phyloP scores from a whole-genome alignment of 768 basidiomycete genomes.

The Neoboletus brunneissimus region DNA sequence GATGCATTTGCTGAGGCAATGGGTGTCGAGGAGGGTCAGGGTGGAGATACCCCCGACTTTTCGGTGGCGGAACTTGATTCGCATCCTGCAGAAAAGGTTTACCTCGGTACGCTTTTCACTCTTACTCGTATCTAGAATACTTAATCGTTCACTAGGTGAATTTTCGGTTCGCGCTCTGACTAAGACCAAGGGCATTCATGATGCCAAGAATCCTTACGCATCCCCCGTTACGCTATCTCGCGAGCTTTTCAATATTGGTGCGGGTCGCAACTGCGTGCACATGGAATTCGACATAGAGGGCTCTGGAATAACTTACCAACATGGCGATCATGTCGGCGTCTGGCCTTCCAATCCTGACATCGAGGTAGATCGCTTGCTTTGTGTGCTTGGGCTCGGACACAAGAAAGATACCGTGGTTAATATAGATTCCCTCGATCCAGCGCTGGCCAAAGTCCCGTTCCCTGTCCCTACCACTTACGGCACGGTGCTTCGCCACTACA shows the following conservation, averaged over 20 bases:
- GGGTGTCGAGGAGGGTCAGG: conserved; percentile 93
- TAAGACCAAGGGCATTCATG: conserved; percentile 92
- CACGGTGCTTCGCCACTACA: conserved; percentile 92
- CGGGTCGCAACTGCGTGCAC: conserved; percentile 89
- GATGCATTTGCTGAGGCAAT: conserved; percentile 77
- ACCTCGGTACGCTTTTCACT: conserved; percentile 64
- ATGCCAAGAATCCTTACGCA: conserved; percentile 95
- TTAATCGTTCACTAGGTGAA: conserved; percentile 57
- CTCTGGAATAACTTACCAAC: conserved; percentile 97
- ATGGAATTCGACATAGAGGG: conserved; percentile 92
- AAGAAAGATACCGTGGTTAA: conserved; percentile 83
- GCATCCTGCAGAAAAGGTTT: conserved; percentile 84
- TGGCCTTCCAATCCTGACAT: conserved; percentile 95
- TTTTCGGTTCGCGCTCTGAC: conserved; percentile 92
- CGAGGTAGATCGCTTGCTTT: conserved; percentile 88
- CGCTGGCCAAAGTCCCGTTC: conserved; percentile 97
- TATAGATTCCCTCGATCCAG: conserved; percentile 96
- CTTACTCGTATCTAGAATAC: neutral
- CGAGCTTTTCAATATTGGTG: conserved; percentile 77
- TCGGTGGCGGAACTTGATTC: conserved; percentile 78
- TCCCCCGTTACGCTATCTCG: conserved; percentile 74
- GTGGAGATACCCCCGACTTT: conserved; percentile 93
- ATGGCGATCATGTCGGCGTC: conserved; percentile 96
- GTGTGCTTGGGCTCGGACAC: conserved; percentile 76
- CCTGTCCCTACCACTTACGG: conserved; percentile 94